A percentile compares a stretch with the other conserved stretches of the same genome.
phyloP scores from a whole-genome alignment of 257 asterid species.

The Fraxinus cuspidata region DNA sequence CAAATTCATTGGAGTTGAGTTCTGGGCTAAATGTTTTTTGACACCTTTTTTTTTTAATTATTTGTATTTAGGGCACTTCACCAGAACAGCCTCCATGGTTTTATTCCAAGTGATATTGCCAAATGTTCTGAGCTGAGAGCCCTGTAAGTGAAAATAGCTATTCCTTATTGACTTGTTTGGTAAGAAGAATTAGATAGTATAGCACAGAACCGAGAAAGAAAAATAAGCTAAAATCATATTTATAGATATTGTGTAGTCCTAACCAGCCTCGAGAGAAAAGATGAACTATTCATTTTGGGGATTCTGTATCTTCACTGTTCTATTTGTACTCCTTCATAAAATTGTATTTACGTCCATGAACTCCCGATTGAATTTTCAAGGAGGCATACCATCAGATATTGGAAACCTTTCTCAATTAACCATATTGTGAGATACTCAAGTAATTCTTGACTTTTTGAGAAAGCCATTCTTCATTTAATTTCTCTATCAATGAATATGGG shows the following conservation, averaged over 20 bases:
- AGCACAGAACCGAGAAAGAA: no score
- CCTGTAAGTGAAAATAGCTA: constrained; percentile 52
- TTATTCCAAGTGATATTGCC: constrained; percentile 71
- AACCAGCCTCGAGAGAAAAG: no score
- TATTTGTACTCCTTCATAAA: background rate
- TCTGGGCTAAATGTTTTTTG: constrained; percentile 5
- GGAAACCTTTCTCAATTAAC: constrained; percentile 80
- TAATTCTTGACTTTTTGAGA: background rate
- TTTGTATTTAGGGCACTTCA: constrained; percentile 75
- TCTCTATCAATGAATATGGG: constrained; percentile 4
- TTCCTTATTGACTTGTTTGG: background rate
- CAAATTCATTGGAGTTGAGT: background rate
- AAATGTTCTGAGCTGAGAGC: constrained; percentile 85
- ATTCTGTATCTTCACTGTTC: background rate
- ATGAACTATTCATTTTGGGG: background rate
- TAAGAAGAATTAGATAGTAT: background rate
- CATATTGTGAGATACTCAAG: constrained; percentile 63
- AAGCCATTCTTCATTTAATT: background rate
- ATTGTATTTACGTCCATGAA: no score
- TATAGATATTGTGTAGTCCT: no score
- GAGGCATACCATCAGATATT: constrained; percentile 82
- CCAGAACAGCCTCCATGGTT: constrained; percentile 83
- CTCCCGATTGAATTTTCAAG: no score
- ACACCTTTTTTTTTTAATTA: background rate
- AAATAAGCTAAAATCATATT: no score